These are phyloP conservation scores for Eucalyptus urophylla DNA, from an alignment of 345 rosid species.

Conservation along the genomic window DNA sequence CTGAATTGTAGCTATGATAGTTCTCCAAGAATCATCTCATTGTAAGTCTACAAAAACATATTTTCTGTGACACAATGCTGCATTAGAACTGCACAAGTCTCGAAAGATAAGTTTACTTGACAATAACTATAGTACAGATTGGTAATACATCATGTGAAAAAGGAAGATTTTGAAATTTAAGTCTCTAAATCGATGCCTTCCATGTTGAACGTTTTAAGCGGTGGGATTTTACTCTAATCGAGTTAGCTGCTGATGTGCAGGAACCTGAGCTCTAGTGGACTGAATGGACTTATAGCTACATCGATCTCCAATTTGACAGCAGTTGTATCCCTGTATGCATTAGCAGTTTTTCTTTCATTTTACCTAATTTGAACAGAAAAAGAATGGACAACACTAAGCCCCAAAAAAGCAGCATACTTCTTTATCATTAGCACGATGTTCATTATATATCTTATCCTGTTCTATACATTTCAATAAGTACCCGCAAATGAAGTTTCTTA, in stretches of 20 bases:
- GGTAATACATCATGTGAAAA: not conserved
- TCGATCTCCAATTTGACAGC: constrained; percentile 21
- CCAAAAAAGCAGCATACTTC: rapidly evolving
- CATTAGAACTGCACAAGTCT: too few relatives aligned
- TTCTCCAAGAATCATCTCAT: too few relatives aligned
- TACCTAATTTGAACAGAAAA: not conserved
- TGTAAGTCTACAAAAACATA: too few relatives aligned
- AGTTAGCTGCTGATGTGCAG: not conserved
- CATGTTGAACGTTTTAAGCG: not conserved
- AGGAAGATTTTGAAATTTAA: not conserved
- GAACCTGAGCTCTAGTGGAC: constrained; percentile 39
- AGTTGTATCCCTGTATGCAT: constrained; percentile 31
- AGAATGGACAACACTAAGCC: not conserved
- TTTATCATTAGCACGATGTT: not conserved
- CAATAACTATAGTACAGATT: not conserved
- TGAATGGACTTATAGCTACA: constrained; percentile 25
- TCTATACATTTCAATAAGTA: not conserved
- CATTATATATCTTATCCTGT: not conserved
- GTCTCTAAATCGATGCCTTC: not conserved
- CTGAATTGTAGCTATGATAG: too few relatives aligned
- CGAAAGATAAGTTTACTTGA: too few relatives aligned
- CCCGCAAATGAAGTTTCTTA: not conserved
- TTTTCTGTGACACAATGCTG: too few relatives aligned
- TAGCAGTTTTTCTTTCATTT: not conserved
- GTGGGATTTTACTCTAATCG: not conserved